A percentile compares a stretch with the other conserved stretches of the same genome.
phyloP scores from a whole-genome alignment of 2,329 filamentous ascomycete genomes.

The Hymenotorrendiella dingleyae region DNA sequence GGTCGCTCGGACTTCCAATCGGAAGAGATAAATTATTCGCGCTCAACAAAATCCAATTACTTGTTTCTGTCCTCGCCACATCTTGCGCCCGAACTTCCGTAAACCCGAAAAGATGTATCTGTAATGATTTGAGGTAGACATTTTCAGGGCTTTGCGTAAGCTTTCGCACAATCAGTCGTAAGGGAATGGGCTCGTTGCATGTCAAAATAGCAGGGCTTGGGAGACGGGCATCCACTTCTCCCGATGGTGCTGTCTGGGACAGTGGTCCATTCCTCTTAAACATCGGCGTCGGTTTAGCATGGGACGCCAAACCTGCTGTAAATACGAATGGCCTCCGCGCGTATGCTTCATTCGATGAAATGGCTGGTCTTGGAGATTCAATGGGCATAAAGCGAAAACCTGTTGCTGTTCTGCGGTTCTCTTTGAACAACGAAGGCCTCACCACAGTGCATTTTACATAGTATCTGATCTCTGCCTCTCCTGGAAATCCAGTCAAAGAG shows the following conservation, averaged over 20 bases:
- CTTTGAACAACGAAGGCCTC: conserved; percentile 80
- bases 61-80: conserved; percentile 61
- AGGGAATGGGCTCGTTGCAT: conserved; percentile 77
- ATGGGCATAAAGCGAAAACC: conserved; percentile 88
- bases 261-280: conserved; percentile 25
- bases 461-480: conserved; percentile 85
- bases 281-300: conserved; percentile 27
- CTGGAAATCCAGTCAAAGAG: conserved; percentile 79
- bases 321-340: conserved; percentile 66
- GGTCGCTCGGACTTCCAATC: conserved; percentile 53
- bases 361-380: conserved; percentile 70
- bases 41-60: conserved; percentile 70
- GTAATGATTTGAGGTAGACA: conserved; percentile 70
- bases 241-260: conserved; percentile 52
- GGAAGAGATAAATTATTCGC: conserved; percentile 66
- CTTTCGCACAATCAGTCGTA: conserved; percentile 75
- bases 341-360: conserved; percentile 71
- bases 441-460: conserved; percentile 94
- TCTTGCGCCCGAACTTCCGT: conserved; percentile 78
- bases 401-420: conserved; percentile 68
- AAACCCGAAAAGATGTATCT: conserved; percentile 74
- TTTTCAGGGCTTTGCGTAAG: conserved; percentile 61
- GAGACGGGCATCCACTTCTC: conserved; percentile 73
- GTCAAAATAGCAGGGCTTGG: conserved; percentile 85
- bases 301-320: conserved; percentile 32